Conservation (phyloP, 2,329 filamentous ascomycete species). For the Arthrobotrys iridis region DNA sequence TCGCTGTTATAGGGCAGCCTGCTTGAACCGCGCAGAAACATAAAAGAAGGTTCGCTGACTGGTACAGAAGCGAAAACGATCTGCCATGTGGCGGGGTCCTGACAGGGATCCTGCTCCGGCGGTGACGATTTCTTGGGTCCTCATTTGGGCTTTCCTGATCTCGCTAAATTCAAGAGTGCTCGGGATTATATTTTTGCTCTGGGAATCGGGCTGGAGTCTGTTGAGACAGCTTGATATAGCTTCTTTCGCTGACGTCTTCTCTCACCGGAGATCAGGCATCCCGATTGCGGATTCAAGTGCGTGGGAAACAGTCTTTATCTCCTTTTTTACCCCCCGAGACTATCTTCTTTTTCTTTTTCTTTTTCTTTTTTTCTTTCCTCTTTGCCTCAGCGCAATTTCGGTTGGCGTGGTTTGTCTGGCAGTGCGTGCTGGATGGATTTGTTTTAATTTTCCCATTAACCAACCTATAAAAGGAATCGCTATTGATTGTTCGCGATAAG, state of each 20-base stretch:
- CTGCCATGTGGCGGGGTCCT: slow-evolving; percentile 53
- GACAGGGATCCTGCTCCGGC: slow-evolving; percentile 36
- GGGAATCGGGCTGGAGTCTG: not conserved
- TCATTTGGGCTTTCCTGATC: slow-evolving; percentile 33
- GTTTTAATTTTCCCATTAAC: slow-evolving; percentile 20
- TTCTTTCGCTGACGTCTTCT: not conserved
- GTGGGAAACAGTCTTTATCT: no score
- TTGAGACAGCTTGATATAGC: not conserved
- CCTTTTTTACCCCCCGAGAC: no score
- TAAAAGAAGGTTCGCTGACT: slow-evolving; percentile 52
- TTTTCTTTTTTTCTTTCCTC: not conserved
- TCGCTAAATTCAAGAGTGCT: slow-evolving; percentile 22
- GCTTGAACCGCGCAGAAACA: slow-evolving; percentile 35
- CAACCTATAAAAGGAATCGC: slow-evolving; percentile 48
- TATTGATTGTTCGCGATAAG: slow-evolving; percentile 51
- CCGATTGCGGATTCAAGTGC: no score
- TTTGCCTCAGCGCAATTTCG: not conserved
- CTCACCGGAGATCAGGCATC: not conserved
- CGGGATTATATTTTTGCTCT: not conserved
- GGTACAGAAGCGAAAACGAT: slow-evolving; percentile 54
- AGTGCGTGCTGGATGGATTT: slow-evolving; percentile 7
- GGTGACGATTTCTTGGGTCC: slow-evolving; percentile 53
- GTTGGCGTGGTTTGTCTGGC: slow-evolving; percentile 4
- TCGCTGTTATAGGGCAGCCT: slow-evolving; percentile 25
- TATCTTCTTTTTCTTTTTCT: no score